Percentiles rank a stretch among this genome's conserved stretches.
Evolutionary conservation across 2,329 filamentous ascomycete genomes (phyloP).

Genomic region (Davidsoniella virescens): DNA sequence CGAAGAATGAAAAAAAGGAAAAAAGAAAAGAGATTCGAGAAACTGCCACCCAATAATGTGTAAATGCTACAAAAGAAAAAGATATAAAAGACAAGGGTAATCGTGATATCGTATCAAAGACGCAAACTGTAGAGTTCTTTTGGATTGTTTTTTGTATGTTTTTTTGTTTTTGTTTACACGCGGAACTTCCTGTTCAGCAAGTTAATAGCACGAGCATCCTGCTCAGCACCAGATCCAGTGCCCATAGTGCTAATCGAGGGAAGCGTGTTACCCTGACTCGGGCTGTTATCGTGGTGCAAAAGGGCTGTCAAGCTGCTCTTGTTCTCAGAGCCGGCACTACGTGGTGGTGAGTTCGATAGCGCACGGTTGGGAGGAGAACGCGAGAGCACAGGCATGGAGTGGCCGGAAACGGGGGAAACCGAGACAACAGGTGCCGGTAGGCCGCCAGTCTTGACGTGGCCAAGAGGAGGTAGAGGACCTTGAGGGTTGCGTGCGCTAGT

Average conservation of each 20-base stretch:
- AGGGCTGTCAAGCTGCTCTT: constrained; percentile 33
- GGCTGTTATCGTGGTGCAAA: constrained; percentile 32
- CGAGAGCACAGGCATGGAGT: constrained; percentile 24
- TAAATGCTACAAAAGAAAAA: neutral
- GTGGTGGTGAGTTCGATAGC: constrained; percentile 10
- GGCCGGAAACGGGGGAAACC: constrained; percentile 25
- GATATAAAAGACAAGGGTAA: neutral
- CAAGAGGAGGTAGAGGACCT: constrained; percentile 29
- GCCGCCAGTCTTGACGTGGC: constrained; percentile 20
- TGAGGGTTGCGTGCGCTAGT: constrained; percentile 24
- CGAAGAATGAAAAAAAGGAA: constrained; percentile 5
- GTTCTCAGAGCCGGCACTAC: constrained; percentile 17
- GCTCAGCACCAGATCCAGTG: constrained; percentile 28
- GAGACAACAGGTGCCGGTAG: constrained; percentile 31
- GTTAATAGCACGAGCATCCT: constrained; percentile 48
- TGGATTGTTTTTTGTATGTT: neutral
- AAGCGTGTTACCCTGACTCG: constrained; percentile 29
- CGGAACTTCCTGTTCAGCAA: constrained; percentile 47
- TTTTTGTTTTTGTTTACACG: constrained; percentile 16
- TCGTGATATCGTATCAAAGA: neutral
- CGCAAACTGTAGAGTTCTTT: neutral
- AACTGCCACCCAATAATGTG: constrained; percentile 6
- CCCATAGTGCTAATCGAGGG: constrained; percentile 24
- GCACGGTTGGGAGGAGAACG: constrained; percentile 14
- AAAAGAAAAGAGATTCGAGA: constrained; percentile 5